phyloP scores from a whole-genome alignment of 2,329 filamentous ascomycete genomes.

The Exophiala bonariae region DNA sequence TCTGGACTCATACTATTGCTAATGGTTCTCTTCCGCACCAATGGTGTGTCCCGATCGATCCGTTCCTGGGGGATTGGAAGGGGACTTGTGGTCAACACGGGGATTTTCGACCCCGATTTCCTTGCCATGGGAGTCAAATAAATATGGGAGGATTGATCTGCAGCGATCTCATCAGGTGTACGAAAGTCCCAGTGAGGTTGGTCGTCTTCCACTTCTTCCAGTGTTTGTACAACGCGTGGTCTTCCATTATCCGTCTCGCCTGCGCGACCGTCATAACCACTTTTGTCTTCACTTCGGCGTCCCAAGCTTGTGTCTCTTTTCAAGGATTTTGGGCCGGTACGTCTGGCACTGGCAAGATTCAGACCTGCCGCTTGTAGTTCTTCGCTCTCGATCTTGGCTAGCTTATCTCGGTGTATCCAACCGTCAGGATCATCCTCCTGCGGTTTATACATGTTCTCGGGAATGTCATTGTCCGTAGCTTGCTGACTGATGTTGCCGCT shows the following conservation, averaged over 20 bases:
- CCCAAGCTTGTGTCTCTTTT: slow-evolving; percentile 40
- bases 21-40: slow-evolving; percentile 59
- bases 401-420: slow-evolving; percentile 53
- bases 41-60: slow-evolving; percentile 71
- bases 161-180: slow-evolving; percentile 73
- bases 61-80: slow-evolving; percentile 71
- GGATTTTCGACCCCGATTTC: slow-evolving; percentile 76
- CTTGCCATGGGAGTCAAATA: slow-evolving; percentile 54
- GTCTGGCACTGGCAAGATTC: slow-evolving; percentile 40
- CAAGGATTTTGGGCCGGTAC: slow-evolving; percentile 36
- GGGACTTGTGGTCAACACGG: slow-evolving; percentile 77
- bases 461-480: slow-evolving; percentile 26
- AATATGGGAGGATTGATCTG: slow-evolving; percentile 51
- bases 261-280: slow-evolving; percentile 32
- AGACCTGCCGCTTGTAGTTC: slow-evolving; percentile 50
- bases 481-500: slow-evolving; percentile 24
- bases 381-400: slow-evolving; percentile 52
- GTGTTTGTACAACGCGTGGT: slow-evolving; percentile 32
- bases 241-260: slow-evolving; percentile 36
- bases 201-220: slow-evolving; percentile 45
- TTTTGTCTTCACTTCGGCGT: slow-evolving; percentile 33
- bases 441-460: slow-evolving; percentile 29
- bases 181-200: slow-evolving; percentile 69
- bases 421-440: slow-evolving; percentile 39
- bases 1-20: slow-evolving; percentile 62